phyloP scores from a whole-genome alignment of 805 yeast genomes.

The Suhomyces pyralidae region DNA sequence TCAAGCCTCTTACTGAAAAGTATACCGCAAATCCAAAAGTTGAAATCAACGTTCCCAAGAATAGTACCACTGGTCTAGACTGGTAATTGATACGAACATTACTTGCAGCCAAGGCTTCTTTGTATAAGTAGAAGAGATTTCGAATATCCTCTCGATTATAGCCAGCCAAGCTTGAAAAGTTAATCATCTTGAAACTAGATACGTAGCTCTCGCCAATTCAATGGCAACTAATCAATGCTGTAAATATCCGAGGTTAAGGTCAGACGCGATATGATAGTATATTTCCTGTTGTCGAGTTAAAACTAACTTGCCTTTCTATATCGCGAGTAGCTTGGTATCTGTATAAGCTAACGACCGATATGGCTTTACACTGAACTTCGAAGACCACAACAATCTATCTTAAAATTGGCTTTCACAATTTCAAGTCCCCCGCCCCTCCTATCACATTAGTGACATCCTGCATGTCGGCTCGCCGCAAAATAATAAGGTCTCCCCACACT shows the following conservation, averaged over 20 bases:
- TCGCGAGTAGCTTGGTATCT: background rate
- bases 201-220: background rate
- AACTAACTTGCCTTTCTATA: background rate
- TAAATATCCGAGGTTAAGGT: background rate
- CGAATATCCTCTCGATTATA: conserved; percentile 33
- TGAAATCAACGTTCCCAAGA: conserved; percentile 37
- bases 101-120: conserved; percentile 37
- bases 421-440: background rate
- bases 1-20: conserved; percentile 27
- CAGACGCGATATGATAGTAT: background rate
- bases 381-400: background rate
- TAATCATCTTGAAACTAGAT: conserved; percentile 25
- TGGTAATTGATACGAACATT: conserved; percentile 38
- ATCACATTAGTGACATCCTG: background rate
- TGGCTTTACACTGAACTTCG: background rate
- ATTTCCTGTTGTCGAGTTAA: background rate
- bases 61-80: conserved; percentile 41
- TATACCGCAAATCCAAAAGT: conserved; percentile 40
- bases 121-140: conserved; percentile 30
- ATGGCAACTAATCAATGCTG: background rate
- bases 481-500: background rate
- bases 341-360: background rate
- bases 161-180: conserved; percentile 31
- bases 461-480: background rate
- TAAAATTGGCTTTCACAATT: background rate